phyloP scores from a whole-genome alignment of 306 rosid genomes.

The Cucumis sativus region Cucumber_9930_V3 NC_026657.2:38841501-38842000 shows the following conservation, averaged over 20 bases:
- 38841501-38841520: conserved; percentile 47
- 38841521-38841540: conserved; percentile 54
- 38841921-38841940: too few species aligned
- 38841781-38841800: too few species aligned
- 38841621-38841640: conserved; percentile 35
- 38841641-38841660: conserved; percentile 30
- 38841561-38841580: conserved; percentile 46
- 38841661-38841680: conserved; percentile 28
- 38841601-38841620: conserved; percentile 49
- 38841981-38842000: too few species aligned
- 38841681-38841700: background rate
- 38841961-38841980: too few species aligned
- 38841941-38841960: too few species aligned
- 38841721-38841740: too few species aligned
- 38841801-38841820: too few species aligned
- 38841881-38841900: too few species aligned
- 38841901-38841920: too few species aligned
- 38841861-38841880: too few species aligned
- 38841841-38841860: background rate
- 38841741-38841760: background rate
- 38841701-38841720: background rate
- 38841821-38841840: too few species aligned
- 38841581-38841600: conserved; percentile 21
- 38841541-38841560: conserved; percentile 46
- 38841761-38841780: background rate